phyloP scores from a whole-genome alignment of 2,329 filamentous ascomycete species.

The Paraconiothyrium sp. region DNA sequence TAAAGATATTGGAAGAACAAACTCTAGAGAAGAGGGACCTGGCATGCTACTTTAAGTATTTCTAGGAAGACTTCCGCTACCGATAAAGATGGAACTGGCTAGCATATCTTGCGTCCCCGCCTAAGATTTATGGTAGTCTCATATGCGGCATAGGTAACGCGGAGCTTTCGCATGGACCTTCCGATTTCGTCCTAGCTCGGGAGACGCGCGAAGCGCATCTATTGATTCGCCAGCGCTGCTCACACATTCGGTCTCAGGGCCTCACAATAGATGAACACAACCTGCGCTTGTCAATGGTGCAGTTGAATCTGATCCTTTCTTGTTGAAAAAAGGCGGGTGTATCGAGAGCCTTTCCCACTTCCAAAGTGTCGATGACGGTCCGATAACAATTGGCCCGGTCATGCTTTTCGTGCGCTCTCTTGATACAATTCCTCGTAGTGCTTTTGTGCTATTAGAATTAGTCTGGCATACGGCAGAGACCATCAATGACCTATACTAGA shows the following conservation, averaged over 20 bases:
- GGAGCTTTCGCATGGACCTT: constrained; percentile 7
- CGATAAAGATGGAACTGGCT: not conserved
- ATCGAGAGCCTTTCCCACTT: not conserved
- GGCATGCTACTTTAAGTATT: not conserved
- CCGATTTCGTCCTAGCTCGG: not conserved
- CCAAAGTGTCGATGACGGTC: not conserved
- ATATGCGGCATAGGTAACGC: not conserved
- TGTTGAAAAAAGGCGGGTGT: not conserved
- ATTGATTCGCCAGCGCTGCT: not conserved
- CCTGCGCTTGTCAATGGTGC: not conserved
- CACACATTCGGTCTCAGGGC: not conserved
- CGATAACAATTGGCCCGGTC: not conserved
- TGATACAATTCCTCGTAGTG: not conserved
- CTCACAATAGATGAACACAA: not conserved
- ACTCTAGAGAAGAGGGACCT: not conserved
- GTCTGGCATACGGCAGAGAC: not conserved
- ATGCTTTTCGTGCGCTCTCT: not conserved
- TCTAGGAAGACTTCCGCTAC: constrained; percentile 4
- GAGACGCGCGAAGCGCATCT: not conserved
- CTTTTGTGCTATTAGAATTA: not conserved
- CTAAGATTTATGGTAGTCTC: not conserved
- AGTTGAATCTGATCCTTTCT: not conserved
- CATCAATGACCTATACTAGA: not conserved
- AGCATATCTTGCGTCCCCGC: not conserved
- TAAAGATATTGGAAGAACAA: not conserved